Conservation (phyloP, 2,329 filamentous ascomycete species). For the Nothomitra cinnamomea region DNA sequence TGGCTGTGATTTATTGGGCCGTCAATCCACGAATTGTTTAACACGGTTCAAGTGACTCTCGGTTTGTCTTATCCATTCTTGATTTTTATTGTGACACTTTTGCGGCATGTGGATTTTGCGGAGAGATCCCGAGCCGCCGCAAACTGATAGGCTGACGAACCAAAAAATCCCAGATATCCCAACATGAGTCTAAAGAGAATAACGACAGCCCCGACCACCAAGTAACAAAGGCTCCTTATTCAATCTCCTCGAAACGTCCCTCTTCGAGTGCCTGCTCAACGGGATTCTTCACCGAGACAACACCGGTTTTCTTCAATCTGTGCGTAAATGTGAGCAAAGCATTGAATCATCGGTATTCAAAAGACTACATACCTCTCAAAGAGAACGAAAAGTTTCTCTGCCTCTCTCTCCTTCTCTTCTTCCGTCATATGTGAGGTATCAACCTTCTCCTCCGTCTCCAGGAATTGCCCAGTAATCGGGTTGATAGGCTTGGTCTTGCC, state of each 20-base stretch:
- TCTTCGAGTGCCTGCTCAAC: slow-evolving; percentile 51
- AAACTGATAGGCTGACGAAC: background rate
- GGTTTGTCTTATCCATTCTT: too few relatives aligned
- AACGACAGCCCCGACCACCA: too few relatives aligned
- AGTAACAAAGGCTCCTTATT: slow-evolving; percentile 11
- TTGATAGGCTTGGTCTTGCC: slow-evolving; percentile 37
- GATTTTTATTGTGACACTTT: too few relatives aligned
- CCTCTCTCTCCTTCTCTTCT: slow-evolving; percentile 84
- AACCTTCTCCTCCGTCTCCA: slow-evolving; percentile 46
- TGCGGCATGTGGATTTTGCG: too few relatives aligned
- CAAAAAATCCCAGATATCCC: background rate
- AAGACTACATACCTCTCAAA: slow-evolving; percentile 52
- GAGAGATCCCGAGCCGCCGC: too few relatives aligned
- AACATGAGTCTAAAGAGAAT: background rate
- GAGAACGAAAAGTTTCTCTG: slow-evolving; percentile 73
- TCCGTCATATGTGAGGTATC: slow-evolving; percentile 61
- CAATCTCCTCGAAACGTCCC: slow-evolving; percentile 53
- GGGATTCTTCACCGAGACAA: slow-evolving; percentile 65
- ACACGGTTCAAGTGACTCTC: background rate
- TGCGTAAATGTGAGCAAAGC: background rate
- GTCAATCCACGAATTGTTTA: background rate
- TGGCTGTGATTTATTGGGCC: background rate
- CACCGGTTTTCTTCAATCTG: slow-evolving; percentile 53
- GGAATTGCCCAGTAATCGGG: slow-evolving; percentile 70
- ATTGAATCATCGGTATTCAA: background rate